phyloP scores from a whole-genome alignment of 768 basidiomycete genomes.

The Pisolithus tinctorius region DNA sequence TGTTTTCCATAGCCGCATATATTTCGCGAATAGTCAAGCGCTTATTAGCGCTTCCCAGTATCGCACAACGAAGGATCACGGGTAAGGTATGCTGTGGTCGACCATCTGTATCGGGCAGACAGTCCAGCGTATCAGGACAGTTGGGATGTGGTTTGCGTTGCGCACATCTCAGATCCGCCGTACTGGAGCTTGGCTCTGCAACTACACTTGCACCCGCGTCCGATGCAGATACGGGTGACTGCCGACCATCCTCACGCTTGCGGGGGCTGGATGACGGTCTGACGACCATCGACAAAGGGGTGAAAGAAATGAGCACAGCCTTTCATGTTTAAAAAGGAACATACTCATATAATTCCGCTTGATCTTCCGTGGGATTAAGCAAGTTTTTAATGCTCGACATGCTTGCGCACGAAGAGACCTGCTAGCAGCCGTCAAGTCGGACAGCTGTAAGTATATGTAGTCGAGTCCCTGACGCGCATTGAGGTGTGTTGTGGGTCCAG shows the following conservation, averaged over 20 bases:
- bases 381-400: conserved; percentile 56
- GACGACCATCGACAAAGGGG: conserved; percentile 23
- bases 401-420: conserved; percentile 17
- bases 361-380: conserved; percentile 46
- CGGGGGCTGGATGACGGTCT: conserved; percentile 19
- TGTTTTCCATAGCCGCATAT: conserved; percentile 80
- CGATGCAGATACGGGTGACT: conserved; percentile 30
- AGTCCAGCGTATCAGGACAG: conserved; percentile 72
- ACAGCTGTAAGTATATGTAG: conserved; percentile 7
- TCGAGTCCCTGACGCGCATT: conserved; percentile 2
- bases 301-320: neutral
- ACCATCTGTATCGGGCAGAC: conserved; percentile 72
- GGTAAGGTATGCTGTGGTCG: conserved; percentile 81
- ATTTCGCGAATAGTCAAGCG: conserved; percentile 80
- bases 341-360: conserved; percentile 36
- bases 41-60: conserved; percentile 68
- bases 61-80: conserved; percentile 78
- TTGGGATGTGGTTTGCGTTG: conserved; percentile 63
- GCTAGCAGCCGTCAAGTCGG: conserved; percentile 6
- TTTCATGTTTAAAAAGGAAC: conserved; percentile 11
- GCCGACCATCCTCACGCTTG: conserved; percentile 18
- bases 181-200: conserved; percentile 12
- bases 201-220: conserved; percentile 27
- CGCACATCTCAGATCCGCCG: conserved; percentile 21
- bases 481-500: conserved; percentile 28